Evolutionary conservation across 352 stramenopile species (phyloP).

Genomic region (Phytopythium vexans): DNA sequence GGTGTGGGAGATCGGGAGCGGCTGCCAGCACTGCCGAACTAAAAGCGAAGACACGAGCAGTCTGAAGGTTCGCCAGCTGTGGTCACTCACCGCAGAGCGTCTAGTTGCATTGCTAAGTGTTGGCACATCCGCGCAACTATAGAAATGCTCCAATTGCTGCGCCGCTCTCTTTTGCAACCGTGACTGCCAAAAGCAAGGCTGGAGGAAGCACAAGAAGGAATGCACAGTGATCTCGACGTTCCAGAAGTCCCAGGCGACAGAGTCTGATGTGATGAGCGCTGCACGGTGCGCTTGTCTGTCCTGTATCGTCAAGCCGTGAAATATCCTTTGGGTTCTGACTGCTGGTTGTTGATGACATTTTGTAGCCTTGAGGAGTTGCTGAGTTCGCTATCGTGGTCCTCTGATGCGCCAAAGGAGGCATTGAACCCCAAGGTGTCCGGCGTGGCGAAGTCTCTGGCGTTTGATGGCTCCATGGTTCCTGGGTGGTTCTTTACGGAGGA

Average conservation of each 20-base stretch:
- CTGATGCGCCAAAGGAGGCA: constrained; percentile 25
- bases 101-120: neutral
- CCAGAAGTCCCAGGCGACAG: constrained; percentile 15
- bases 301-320: too few relatives aligned
- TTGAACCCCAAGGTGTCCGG: constrained; percentile 34
- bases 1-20: constrained; percentile 62
- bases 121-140: neutral
- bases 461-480: constrained; percentile 34
- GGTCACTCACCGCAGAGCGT: too few relatives aligned
- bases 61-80: constrained; percentile 34
- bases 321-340: too few relatives aligned
- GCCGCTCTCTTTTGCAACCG: constrained; percentile 59
- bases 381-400: constrained; percentile 32
- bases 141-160: constrained; percentile 63
- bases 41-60: constrained; percentile 35
- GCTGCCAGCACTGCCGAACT: constrained; percentile 55
- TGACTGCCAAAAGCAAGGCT: constrained; percentile 58
- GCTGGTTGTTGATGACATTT: neutral
- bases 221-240: constrained; percentile 59
- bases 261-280: too few relatives aligned
- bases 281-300: too few relatives aligned
- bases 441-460: constrained; percentile 51
- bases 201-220: constrained; percentile 57
- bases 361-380: constrained; percentile 39
- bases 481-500: constrained; percentile 69